Evolutionary conservation across 306 rosid genomes (phyloP).

Genomic region (Quercus bicolor): DNA sequence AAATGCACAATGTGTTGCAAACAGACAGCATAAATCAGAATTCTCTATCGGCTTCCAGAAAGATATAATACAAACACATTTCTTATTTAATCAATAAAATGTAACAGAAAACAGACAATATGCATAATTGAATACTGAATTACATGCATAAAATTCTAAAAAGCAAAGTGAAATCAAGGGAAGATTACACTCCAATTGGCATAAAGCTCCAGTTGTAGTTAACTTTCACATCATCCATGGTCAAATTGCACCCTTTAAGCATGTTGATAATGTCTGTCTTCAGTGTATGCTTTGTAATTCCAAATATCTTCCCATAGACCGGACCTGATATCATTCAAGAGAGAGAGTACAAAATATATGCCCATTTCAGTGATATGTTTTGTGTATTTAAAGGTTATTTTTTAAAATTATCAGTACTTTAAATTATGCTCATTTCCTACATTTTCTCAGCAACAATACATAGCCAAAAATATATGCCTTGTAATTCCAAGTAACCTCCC

Average conservation of each 20-base stretch:
- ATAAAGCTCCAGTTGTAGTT: constrained; percentile 42
- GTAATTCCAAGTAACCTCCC: constrained; percentile 44
- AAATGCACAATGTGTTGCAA: background rate
- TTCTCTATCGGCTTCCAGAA: too few relatives aligned
- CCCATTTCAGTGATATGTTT: background rate
- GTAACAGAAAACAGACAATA: background rate
- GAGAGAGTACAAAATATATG: background rate
- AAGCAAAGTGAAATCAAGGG: constrained; percentile 17
- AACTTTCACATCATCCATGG: constrained; percentile 67
- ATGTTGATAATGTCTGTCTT: constrained; percentile 65
- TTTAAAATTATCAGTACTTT: too few relatives aligned
- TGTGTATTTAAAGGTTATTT: background rate
- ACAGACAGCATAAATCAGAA: background rate
- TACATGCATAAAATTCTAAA: background rate
- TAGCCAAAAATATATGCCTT: constrained; percentile 14
- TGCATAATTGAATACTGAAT: background rate
- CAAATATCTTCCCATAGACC: constrained; percentile 46
- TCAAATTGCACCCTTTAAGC: constrained; percentile 66
- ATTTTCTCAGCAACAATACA: background rate
- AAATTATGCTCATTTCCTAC: background rate
- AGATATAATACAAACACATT: too few relatives aligned
- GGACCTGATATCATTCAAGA: constrained; percentile 30
- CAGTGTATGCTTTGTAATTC: constrained; percentile 41
- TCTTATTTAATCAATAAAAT: background rate
- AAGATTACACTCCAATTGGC: constrained; percentile 53